These are phyloP conservation scores for Phaffomyces opuntiae DNA, from an alignment of 805 yeast species.

Conservation along the genomic window DNA sequence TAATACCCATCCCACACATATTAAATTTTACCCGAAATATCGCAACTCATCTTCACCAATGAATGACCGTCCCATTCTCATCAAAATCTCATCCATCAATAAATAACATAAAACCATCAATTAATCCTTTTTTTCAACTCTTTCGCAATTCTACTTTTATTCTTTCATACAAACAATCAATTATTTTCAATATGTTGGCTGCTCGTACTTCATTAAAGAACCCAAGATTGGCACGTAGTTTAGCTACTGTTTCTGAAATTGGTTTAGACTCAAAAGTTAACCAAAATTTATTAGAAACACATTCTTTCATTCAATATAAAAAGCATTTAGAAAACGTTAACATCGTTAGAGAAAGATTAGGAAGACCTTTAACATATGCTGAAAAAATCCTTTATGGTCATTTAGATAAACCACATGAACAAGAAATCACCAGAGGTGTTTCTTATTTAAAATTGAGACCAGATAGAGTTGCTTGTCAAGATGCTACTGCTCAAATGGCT, in stretches of 20 bases:
- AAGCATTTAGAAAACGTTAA: conserved; percentile 82
- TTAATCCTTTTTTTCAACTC: neutral
- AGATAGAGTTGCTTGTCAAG: conserved; percentile 98
- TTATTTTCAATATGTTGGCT: conserved; percentile 8
- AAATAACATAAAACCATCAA: neutral
- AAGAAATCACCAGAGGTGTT: conserved; percentile 78
- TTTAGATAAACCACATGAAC: conserved; percentile 86
- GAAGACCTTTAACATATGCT: conserved; percentile 89
- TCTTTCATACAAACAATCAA: neutral
- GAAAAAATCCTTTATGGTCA: conserved; percentile 95
- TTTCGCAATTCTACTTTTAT: no score
- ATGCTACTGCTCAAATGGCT: conserved; percentile 99
- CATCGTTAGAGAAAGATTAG: conserved; percentile 73
- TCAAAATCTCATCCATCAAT: neutral
- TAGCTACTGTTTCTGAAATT: conserved; percentile 34
- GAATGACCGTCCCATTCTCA: conserved; percentile 3
- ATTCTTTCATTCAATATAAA: conserved; percentile 87
- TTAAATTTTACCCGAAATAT: neutral
- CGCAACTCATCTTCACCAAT: conserved; percentile 1
- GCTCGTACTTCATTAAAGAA: conserved; percentile 8
- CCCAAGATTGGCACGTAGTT: conserved; percentile 27
- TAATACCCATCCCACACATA: neutral
- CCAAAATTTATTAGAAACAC: conserved; percentile 76
- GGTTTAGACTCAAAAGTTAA: conserved; percentile 67
- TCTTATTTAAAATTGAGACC: conserved; percentile 93